A percentile compares a stretch with the other conserved stretches of the same genome.
phyloP scores from a whole-genome alignment of 208 protist genomes.

The Trypanosomatidae sp. region DNA sequence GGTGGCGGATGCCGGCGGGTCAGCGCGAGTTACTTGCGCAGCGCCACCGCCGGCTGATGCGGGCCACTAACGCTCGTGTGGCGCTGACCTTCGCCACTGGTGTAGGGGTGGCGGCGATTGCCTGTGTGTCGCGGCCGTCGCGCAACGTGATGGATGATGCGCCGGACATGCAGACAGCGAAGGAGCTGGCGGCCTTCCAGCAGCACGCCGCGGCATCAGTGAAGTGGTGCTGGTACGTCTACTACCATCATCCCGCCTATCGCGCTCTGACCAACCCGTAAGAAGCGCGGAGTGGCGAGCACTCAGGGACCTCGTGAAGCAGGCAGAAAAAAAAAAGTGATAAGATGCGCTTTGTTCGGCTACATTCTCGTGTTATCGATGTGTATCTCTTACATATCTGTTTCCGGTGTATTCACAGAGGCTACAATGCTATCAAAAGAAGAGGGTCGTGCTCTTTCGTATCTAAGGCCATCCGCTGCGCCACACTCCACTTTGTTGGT shows the following conservation, averaged over 20 bases:
- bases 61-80: slow-evolving; percentile 75
- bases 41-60: slow-evolving; percentile 61
- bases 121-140: slow-evolving; percentile 45
- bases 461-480: too few species aligned
- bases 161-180: slow-evolving; percentile 54
- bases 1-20: slow-evolving; percentile 32
- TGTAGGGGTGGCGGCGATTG: slow-evolving; percentile 35
- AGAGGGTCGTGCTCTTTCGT: too few species aligned
- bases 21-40: slow-evolving; percentile 60
- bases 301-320: too few species aligned
- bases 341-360: too few species aligned
- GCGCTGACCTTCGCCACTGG: slow-evolving; percentile 54
- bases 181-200: slow-evolving; percentile 59
- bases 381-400: too few species aligned
- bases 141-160: slow-evolving; percentile 52
- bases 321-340: too few species aligned
- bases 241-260: slow-evolving; percentile 86
- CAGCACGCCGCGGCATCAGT: slow-evolving; percentile 57
- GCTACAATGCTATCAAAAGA: too few species aligned
- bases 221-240: slow-evolving; percentile 84
- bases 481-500: too few species aligned
- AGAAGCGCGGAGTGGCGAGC: too few species aligned
- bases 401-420: too few species aligned
- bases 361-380: too few species aligned
- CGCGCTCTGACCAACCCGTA: too few species aligned